These are phyloP conservation scores for Auxenochlorella pyrenoidosa DNA, from an alignment of 139 green algal species.

Conservation along the genomic window DNA sequence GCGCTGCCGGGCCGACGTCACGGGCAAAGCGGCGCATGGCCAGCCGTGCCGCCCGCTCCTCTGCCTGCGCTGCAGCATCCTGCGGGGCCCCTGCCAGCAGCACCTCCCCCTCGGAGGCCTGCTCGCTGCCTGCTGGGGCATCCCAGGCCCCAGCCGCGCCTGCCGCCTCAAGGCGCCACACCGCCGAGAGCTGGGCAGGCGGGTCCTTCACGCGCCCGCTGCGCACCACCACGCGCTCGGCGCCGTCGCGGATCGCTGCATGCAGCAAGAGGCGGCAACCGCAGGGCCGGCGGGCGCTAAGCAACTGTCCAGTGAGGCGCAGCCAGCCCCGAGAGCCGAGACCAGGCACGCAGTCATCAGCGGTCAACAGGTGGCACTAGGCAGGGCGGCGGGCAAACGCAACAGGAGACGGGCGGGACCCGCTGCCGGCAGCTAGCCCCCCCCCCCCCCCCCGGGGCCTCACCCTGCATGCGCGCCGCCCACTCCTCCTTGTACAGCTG, in stretches of 20 bases:
- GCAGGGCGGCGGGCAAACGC: background rate
- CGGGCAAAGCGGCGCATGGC: conserved; percentile 32
- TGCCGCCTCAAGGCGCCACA: conserved; percentile 16
- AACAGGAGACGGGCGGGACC: no score
- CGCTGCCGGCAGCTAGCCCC: background rate
- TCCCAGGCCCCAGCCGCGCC: background rate
- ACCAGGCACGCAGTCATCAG: background rate
- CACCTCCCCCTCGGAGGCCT: background rate
- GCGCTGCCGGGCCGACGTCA: background rate
- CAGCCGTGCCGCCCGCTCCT: conserved; percentile 45
- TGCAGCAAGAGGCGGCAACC: background rate
- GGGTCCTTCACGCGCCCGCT: conserved; percentile 9
- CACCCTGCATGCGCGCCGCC: conserved; percentile 37
- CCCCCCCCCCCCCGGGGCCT: background rate
- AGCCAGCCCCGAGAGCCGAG: background rate
- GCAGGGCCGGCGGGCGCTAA: background rate
- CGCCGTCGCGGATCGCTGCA: conserved; percentile 24
- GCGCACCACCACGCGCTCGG: background rate
- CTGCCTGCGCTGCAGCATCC: conserved; percentile 17
- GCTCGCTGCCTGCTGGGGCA: background rate
- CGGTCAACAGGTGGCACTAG: background rate
- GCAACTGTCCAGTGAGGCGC: background rate
- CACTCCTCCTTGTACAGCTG: conserved; percentile 47
- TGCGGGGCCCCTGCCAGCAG: background rate
- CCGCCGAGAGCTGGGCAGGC: conserved; percentile 30